These are phyloP conservation scores for Eimeria necatrix DNA, from an alignment of 169 alveolate species.

Conservation along the genomic window DNA sequence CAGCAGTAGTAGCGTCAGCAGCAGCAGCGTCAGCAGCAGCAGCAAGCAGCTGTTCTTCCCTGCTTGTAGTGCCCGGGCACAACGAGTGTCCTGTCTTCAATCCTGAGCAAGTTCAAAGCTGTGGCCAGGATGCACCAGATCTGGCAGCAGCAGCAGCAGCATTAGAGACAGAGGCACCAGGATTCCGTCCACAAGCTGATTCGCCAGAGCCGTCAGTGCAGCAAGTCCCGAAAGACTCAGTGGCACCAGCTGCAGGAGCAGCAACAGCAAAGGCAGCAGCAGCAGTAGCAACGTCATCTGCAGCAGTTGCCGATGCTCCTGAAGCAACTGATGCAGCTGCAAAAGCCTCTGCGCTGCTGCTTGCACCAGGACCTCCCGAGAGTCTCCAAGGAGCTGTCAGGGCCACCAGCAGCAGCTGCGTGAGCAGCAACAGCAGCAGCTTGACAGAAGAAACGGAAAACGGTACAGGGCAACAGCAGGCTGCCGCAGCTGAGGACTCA, in stretches of 20 bases:
- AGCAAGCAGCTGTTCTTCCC: background rate
- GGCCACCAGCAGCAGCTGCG: background rate
- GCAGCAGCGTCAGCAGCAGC: constrained; percentile 5
- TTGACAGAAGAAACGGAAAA: background rate
- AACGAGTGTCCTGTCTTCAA: background rate
- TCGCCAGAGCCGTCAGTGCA: background rate
- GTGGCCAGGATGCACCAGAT: background rate
- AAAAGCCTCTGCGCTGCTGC: background rate
- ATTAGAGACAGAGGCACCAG: background rate
- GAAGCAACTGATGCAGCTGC: background rate
- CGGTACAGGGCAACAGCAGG: background rate
- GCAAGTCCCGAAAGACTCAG: background rate
- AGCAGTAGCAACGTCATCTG: background rate
- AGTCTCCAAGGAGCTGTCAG: background rate
- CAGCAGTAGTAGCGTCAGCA: background rate
- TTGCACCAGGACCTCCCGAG: background rate
- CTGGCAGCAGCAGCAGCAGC: no score
- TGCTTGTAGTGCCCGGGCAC: background rate
- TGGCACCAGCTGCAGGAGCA: background rate
- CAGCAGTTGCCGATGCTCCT: no score
- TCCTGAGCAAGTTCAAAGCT: background rate
- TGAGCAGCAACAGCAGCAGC: constrained; percentile 22
- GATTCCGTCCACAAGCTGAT: background rate
- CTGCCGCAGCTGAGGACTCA: background rate
- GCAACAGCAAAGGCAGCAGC: constrained; percentile 26